These are phyloP conservation scores for Mucor velutinosus DNA, from an alignment of 371 early-diverging fungal species.

Conservation along the genomic window DNA sequence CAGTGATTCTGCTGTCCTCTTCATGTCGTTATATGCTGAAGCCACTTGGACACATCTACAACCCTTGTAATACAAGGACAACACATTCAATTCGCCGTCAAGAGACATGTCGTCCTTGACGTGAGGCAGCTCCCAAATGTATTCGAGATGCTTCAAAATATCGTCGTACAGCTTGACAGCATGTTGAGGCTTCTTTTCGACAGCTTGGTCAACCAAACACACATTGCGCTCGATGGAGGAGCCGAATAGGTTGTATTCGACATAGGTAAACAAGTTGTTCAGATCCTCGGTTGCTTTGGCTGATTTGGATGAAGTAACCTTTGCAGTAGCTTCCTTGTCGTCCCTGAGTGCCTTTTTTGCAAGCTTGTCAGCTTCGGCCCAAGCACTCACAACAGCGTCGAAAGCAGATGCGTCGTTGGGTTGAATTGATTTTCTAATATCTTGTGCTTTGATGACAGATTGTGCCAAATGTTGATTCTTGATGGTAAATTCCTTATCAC, in stretches of 20 bases:
- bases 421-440: conserved; percentile 19
- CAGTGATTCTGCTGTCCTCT: conserved; percentile 58
- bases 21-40: conserved; percentile 47
- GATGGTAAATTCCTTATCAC: conserved; percentile 41
- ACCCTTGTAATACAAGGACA: conserved; percentile 53
- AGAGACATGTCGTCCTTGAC: conserved; percentile 54
- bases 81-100: conserved; percentile 54
- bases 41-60: conserved; percentile 57
- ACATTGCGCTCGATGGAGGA: conserved; percentile 62
- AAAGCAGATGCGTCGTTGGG: background rate
- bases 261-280: conserved; percentile 56
- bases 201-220: conserved; percentile 36
- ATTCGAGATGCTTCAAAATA: conserved; percentile 62
- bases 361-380: conserved; percentile 63
- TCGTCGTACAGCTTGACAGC: conserved; percentile 69
- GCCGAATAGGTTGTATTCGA: conserved; percentile 56
- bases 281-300: conserved; percentile 64
- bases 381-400: conserved; percentile 29
- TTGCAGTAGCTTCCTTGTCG: conserved; percentile 65
- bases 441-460: conserved; percentile 45
- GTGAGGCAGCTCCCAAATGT: conserved; percentile 56
- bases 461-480: conserved; percentile 43
- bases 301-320: conserved; percentile 74
- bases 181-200: conserved; percentile 49
- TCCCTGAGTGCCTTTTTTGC: conserved; percentile 67